Conservation (phyloP, 805 yeast species). For the Cyberlindnera euphorbiiphila region DNA sequence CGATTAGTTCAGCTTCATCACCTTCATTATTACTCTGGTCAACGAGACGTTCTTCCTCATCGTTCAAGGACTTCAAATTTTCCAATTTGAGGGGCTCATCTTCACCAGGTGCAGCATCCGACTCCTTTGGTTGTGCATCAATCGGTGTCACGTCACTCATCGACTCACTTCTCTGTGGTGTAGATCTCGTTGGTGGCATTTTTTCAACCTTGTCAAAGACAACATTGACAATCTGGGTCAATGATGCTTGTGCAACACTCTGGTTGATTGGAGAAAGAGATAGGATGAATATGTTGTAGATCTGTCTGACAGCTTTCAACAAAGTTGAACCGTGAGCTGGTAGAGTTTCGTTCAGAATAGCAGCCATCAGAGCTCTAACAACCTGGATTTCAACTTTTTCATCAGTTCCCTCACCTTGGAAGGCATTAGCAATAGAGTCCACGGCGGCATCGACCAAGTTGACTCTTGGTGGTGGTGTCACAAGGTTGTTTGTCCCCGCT, state of each 20-base stretch:
- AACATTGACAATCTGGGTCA: constrained; percentile 84
- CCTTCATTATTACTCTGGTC: constrained; percentile 43
- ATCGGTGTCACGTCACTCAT: constrained; percentile 32
- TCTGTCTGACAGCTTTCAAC: constrained; percentile 86
- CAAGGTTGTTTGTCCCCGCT: constrained; percentile 31
- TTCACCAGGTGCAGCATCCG: constrained; percentile 12
- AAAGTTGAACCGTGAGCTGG: constrained; percentile 89
- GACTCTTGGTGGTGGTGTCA: constrained; percentile 51
- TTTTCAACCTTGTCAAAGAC: constrained; percentile 71
- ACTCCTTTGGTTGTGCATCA: constrained; percentile 8
- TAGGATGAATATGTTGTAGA: constrained; percentile 85
- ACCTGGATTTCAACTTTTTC: constrained; percentile 88
- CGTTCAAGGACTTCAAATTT: constrained; percentile 53
- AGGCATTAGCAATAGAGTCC: constrained; percentile 77
- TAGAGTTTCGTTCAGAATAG: constrained; percentile 72
- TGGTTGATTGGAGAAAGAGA: constrained; percentile 82
- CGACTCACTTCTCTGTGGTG: constrained; percentile 14
- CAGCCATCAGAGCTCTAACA: constrained; percentile 85
- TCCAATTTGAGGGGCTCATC: constrained; percentile 50
- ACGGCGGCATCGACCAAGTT: constrained; percentile 77
- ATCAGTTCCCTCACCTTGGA: constrained; percentile 90
- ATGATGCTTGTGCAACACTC: constrained; percentile 90
- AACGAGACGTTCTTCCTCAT: constrained; percentile 52
- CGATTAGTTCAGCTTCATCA: constrained; percentile 61
- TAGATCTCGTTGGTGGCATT: constrained; percentile 25